phyloP scores from a whole-genome alignment of 225 moss, liverwort and hornwort species.

The Asterella californica region DNA sequence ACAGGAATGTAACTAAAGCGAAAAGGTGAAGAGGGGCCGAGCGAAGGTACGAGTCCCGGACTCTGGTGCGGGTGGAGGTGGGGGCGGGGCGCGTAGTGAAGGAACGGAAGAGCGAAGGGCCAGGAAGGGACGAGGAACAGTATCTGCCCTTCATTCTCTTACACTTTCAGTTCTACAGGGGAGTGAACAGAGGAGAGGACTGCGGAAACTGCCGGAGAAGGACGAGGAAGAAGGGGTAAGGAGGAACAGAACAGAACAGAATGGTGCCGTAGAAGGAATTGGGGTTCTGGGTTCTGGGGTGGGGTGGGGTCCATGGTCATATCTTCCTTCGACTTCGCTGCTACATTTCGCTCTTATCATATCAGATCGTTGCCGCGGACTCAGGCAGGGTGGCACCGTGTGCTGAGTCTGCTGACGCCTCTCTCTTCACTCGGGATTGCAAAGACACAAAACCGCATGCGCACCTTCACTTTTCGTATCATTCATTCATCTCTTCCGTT shows the following conservation, averaged over 20 bases:
- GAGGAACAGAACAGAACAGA: no score
- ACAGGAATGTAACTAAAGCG: no score
- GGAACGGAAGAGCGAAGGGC: not conserved
- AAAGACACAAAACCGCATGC: constrained; percentile 17
- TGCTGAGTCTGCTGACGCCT: not conserved
- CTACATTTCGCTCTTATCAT: not conserved
- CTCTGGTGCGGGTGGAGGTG: no score
- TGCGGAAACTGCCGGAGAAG: not conserved
- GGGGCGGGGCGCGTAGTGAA: not conserved
- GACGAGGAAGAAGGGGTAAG: not conserved
- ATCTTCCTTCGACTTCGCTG: not conserved
- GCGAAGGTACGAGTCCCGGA: not conserved
- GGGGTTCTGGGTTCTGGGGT: not conserved
- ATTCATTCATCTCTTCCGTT: constrained; percentile 1
- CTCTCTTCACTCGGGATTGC: constrained; percentile 10
- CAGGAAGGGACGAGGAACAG: no score
- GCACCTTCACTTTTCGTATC: not conserved
- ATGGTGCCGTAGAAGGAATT: no score
- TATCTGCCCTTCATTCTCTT: not conserved
- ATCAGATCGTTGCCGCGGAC: constrained; percentile 8
- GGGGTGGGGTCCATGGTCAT: constrained; percentile 2
- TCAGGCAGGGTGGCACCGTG: not conserved
- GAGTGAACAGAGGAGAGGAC: not conserved
- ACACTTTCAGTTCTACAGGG: not conserved
- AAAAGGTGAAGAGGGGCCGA: no score